Evolutionary conservation across 495 filamentous ascomycete genomes (phyloP), one percentile per base, ranked within the genome.

Genomic region (Platismatia glauca): DNA sequence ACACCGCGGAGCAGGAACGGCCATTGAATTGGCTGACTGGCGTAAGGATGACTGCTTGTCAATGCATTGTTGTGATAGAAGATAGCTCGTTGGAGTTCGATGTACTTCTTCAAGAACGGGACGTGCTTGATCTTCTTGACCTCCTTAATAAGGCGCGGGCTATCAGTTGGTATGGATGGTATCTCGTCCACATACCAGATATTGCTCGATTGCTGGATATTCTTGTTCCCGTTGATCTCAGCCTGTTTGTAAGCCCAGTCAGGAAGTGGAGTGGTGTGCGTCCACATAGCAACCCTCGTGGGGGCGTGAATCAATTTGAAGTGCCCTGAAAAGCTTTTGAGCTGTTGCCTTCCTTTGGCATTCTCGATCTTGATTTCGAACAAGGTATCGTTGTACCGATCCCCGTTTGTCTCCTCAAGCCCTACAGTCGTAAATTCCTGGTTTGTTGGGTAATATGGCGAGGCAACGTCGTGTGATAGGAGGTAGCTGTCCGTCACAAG

Each of bases 141-240:
- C 67, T 88, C 81, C 74, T 84, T 91, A 43, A 79, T 71, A 62
- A 88, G 80, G 58, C 94, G 90, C 6, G 80, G 79, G 64, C 79
- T 81, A 68, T 90, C 86, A 24, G 75, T 77, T 4, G 84, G 78
- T 55, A 97, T 75, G 16, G 88, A 91, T 16, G 90, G 86, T 59
- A 97, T 90, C 64, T 93, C 89, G 61, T 98, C 94, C 12, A 91
- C 87, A 67, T 86, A 89, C 94, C 94, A 98, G 66, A 96, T 79
- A 71, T 98, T 98, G 73, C 90, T 96, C 70, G 84, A 82, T 68
- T 95, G 90, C 52, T 84, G 79, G 57, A 95, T 75, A 74, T 96
- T 95, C 84, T 98, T 98, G 83, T 98, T 98, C 58, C 94, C 94
- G 72, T 98, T 98, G 78, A 98, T 97, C 73, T 98, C 94, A 65